Evolutionary conservation across 2,329 filamentous ascomycete genomes (phyloP).

Genomic region (Neofusicoccum sp.): DNA sequence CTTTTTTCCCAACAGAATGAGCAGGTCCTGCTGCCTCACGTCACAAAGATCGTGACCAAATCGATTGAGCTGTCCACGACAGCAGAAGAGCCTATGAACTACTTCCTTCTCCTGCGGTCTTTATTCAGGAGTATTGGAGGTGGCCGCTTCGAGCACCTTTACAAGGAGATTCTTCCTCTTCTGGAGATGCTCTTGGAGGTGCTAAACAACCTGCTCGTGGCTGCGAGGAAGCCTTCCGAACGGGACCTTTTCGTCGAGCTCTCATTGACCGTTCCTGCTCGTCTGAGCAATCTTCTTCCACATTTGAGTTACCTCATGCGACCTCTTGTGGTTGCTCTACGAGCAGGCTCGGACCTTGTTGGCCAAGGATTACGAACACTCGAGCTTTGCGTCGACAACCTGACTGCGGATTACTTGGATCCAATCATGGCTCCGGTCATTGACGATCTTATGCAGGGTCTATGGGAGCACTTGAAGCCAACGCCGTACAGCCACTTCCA

Average conservation of each 20-base stretch:
- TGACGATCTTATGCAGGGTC: conserved; percentile 94
- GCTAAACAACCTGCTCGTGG: conserved; percentile 88
- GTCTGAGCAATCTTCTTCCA: conserved; percentile 89
- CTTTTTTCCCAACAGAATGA: conserved; percentile 94
- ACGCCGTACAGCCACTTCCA: conserved; percentile 97
- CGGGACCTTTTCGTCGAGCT: conserved; percentile 96
- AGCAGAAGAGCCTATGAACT: conserved; percentile 97
- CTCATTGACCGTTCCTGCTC: conserved; percentile 90
- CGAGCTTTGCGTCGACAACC: conserved; percentile 95
- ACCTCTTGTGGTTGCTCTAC: conserved; percentile 89
- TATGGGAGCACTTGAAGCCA: conserved; percentile 93
- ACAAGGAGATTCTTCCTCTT: conserved; percentile 94
- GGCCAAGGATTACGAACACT: conserved; percentile 90
- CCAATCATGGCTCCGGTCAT: conserved; percentile 99
- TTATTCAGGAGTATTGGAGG: conserved; percentile 96
- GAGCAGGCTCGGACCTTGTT: conserved; percentile 88
- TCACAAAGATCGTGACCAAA: conserved; percentile 95
- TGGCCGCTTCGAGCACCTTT: conserved; percentile 94
- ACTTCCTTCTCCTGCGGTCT: conserved; percentile 88
- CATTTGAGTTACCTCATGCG: conserved; percentile 97
- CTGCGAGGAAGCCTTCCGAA: conserved; percentile 84
- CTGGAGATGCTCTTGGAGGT: conserved; percentile 97
- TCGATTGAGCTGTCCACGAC: conserved; percentile 95
- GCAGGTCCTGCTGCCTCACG: conserved; percentile 89
- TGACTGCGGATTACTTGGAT: conserved; percentile 96